Evolutionary conservation across 208 protist species (phyloP).

Genomic region (Trypanosoma mega): DNA sequence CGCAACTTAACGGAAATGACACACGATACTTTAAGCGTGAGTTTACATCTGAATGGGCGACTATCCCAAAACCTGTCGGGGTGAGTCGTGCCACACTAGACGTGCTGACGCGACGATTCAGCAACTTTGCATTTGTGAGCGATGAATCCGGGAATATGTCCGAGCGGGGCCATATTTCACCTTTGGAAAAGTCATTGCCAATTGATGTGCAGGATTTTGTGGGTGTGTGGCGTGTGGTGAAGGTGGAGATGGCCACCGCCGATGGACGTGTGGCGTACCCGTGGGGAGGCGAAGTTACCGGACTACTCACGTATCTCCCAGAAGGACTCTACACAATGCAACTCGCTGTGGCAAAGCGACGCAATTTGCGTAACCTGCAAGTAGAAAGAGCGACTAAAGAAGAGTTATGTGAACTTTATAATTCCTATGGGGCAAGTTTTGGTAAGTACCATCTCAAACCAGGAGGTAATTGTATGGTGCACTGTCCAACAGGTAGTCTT

Average conservation of each 20-base stretch:
- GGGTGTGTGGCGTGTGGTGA: constrained; percentile 63
- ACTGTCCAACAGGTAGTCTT: constrained; percentile 22
- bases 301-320: constrained; percentile 58
- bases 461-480: constrained; percentile 27
- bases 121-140: constrained; percentile 50
- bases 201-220: constrained; percentile 27
- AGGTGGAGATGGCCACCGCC: constrained; percentile 55
- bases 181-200: neutral
- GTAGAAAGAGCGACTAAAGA: constrained; percentile 36
- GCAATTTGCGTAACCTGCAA: constrained; percentile 23
- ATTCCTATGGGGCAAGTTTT: constrained; percentile 65
- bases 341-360: constrained; percentile 27
- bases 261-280: constrained; percentile 76
- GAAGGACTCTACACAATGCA: constrained; percentile 63
- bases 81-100: constrained; percentile 57
- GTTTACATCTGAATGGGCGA: constrained; percentile 80
- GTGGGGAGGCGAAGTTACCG: constrained; percentile 74
- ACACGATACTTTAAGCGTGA: constrained; percentile 76
- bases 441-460: constrained; percentile 40
- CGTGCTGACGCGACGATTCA: constrained; percentile 54
- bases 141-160: constrained; percentile 6
- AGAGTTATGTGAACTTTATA: constrained; percentile 62
- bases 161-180: constrained; percentile 1
- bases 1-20: constrained; percentile 44
- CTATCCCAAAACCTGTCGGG: constrained; percentile 32